These are phyloP conservation scores for Ceratobasidium sp. DNA, from an alignment of 1,284 basidiomycete species.

Conservation along the genomic window DNA sequence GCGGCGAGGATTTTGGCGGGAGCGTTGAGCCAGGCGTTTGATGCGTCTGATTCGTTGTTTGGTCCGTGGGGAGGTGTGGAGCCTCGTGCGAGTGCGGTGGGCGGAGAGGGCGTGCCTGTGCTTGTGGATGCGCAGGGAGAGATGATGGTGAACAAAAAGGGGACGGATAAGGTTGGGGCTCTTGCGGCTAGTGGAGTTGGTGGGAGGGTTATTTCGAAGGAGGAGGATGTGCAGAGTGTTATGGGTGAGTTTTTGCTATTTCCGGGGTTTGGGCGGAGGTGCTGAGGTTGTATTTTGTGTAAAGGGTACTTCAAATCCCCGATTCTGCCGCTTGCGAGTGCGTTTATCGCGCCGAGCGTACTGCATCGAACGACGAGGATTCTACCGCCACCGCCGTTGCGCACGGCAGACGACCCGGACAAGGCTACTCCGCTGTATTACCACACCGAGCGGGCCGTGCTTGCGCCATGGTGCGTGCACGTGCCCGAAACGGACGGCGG, in stretches of 20 bases:
- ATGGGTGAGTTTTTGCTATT: slow-evolving; percentile 26
- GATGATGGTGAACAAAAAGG: slow-evolving; percentile 27
- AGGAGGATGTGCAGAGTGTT: slow-evolving; percentile 33
- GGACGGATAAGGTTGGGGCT: slow-evolving; percentile 11
- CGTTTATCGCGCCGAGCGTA: slow-evolving; percentile 26
- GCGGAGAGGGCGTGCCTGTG: slow-evolving; percentile 36
- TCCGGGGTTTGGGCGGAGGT: not conserved
- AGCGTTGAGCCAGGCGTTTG: slow-evolving; percentile 34
- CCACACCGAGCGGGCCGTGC: slow-evolving; percentile 19
- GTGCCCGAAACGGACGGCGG: slow-evolving; percentile 40
- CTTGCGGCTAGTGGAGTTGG: slow-evolving; percentile 22
- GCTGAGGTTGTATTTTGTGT: not conserved
- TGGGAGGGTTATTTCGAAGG: slow-evolving; percentile 25
- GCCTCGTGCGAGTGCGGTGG: not conserved
- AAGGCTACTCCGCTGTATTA: slow-evolving; percentile 28
- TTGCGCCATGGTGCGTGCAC: slow-evolving; percentile 35
- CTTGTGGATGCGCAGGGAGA: slow-evolving; percentile 30
- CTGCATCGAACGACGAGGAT: slow-evolving; percentile 34
- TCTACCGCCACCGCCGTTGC: slow-evolving; percentile 26
- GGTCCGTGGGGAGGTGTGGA: slow-evolving; percentile 39
- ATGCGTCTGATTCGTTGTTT: slow-evolving; percentile 36
- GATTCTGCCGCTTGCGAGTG: slow-evolving; percentile 18
- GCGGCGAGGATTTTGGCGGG: slow-evolving; percentile 31
- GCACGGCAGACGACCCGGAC: slow-evolving; percentile 21
- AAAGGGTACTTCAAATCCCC: slow-evolving; percentile 39